Conservation (phyloP, 2,329 filamentous ascomycete species). For the Cladosporium sp. region DNA sequence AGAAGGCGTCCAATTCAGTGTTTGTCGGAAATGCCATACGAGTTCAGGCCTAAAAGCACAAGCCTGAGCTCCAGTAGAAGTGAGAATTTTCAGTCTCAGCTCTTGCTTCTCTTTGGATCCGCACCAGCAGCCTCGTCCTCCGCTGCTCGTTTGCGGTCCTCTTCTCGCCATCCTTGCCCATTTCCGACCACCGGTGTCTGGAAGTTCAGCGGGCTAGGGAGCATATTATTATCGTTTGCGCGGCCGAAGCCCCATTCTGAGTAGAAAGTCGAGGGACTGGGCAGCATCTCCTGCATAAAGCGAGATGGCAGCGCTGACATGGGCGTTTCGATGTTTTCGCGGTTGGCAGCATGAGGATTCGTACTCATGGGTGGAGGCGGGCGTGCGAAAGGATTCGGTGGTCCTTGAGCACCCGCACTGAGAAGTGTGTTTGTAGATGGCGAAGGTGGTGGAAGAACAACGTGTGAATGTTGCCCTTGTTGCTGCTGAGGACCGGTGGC, state of each 20-base stretch:
- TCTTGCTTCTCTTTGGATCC: slow-evolving; percentile 17
- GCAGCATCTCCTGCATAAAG: slow-evolving; percentile 82
- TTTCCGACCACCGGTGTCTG: slow-evolving; percentile 64
- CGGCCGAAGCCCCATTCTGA: slow-evolving; percentile 78
- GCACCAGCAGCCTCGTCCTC: slow-evolving; percentile 15
- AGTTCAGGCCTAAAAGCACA: not conserved
- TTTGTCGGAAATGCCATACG: not conserved
- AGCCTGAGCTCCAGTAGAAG: not conserved
- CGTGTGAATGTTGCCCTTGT: slow-evolving; percentile 44
- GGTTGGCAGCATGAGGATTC: slow-evolving; percentile 33
- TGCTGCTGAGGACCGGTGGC: slow-evolving; percentile 15
- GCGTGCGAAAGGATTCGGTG: slow-evolving; percentile 91
- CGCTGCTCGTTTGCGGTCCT: slow-evolving; percentile 36
- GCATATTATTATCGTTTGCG: slow-evolving; percentile 68
- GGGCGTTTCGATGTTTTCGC: slow-evolving; percentile 65
- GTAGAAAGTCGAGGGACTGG: slow-evolving; percentile 89
- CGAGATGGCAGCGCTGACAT: slow-evolving; percentile 91
- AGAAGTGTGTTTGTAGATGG: slow-evolving; percentile 81
- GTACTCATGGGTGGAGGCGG: slow-evolving; percentile 69
- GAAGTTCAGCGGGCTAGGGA: slow-evolving; percentile 90
- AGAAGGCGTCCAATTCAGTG: not conserved
- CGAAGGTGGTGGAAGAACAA: slow-evolving; percentile 88
- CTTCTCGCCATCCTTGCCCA: slow-evolving; percentile 42
- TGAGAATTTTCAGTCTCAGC: not conserved
- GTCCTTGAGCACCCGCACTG: slow-evolving; percentile 85